Conservation (phyloP, 2,329 filamentous ascomycete species). For the Stromatinia cepivora region DNA sequence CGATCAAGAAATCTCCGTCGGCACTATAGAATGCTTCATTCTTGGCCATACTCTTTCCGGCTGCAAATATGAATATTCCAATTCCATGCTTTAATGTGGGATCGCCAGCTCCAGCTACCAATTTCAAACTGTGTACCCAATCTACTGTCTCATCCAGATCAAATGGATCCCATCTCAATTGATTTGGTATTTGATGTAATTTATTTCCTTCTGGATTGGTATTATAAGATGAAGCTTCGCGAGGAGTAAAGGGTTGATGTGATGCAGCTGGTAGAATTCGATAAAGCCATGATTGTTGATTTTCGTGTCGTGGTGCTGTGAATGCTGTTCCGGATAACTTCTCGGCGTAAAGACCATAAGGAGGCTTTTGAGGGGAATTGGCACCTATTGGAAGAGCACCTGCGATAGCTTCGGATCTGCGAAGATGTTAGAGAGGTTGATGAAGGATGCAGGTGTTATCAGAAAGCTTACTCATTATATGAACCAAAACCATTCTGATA, state of each 20-base stretch:
- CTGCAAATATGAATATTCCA: slow-evolving; percentile 79
- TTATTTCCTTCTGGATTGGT: slow-evolving; percentile 41
- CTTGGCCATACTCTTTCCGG: slow-evolving; percentile 73
- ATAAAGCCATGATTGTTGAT: slow-evolving; percentile 59
- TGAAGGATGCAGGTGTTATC: neutral
- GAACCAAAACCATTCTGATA: slow-evolving; percentile 69
- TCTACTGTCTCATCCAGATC: slow-evolving; percentile 68
- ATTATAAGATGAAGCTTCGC: slow-evolving; percentile 49
- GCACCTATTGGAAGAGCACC: slow-evolving; percentile 64
- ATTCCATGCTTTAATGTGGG: slow-evolving; percentile 76
- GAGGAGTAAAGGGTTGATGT: slow-evolving; percentile 50
- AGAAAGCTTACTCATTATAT: slow-evolving; percentile 60
- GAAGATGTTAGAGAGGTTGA: slow-evolving; percentile 21
- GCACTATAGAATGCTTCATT: slow-evolving; percentile 80
- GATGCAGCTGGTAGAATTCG: slow-evolving; percentile 55
- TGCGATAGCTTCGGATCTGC: slow-evolving; percentile 62
- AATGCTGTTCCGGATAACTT: slow-evolving; percentile 60
- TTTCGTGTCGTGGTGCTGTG: slow-evolving; percentile 56
- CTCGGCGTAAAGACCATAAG: slow-evolving; percentile 68
- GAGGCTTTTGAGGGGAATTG: slow-evolving; percentile 69
- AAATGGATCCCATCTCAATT: slow-evolving; percentile 73
- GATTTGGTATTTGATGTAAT: slow-evolving; percentile 74
- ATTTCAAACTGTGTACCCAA: slow-evolving; percentile 63
- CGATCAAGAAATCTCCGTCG: slow-evolving; percentile 76
- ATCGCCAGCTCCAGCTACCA: slow-evolving; percentile 78